Conservation (phyloP, 1,284 basidiomycete species). For the Puccinia polysora region DNA sequence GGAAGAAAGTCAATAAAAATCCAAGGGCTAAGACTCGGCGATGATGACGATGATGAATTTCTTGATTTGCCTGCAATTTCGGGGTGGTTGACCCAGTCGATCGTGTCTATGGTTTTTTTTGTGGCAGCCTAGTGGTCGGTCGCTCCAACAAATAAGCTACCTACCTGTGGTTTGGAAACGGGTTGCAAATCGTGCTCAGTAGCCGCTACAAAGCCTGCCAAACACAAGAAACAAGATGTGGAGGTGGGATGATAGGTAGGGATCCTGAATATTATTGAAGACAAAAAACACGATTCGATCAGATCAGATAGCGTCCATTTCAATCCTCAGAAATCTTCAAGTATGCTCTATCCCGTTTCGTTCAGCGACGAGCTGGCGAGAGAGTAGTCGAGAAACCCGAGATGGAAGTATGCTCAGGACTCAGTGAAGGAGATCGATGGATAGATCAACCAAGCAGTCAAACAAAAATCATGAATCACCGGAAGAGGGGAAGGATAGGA, state of each 20-base stretch:
- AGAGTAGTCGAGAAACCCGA: not conserved
- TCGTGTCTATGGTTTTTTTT: constrained; percentile 30
- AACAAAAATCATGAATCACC: constrained; percentile 32
- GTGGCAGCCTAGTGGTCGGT: constrained; percentile 18
- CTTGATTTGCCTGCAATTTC: constrained; percentile 26
- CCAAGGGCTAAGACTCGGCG: not conserved
- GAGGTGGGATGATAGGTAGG: not conserved
- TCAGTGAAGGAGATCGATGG: constrained; percentile 3
- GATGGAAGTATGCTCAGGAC: constrained; percentile 7
- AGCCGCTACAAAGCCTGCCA: constrained; percentile 9
- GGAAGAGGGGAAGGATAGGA: constrained; percentile 11
- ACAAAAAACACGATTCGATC: constrained; percentile 18
- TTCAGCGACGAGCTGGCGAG: not conserved
- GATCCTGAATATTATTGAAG: constrained; percentile 29
- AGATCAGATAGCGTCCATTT: constrained; percentile 18
- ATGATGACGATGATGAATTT: constrained; percentile 4
- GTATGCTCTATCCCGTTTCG: constrained; percentile 5
- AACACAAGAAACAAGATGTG: constrained; percentile 28
- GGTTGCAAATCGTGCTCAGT: constrained; percentile 16
- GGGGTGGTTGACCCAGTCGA: constrained; percentile 23
- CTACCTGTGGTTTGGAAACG: not conserved
- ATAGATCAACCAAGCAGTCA: constrained; percentile 34
- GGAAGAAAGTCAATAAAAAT: not conserved
- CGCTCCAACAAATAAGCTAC: constrained; percentile 17
- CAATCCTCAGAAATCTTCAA: not conserved